Evolutionary conservation across 2,329 filamentous ascomycete genomes (phyloP), one percentile per base, ranked within the genome.

Genomic region (Botrytis elliptica): DNA sequence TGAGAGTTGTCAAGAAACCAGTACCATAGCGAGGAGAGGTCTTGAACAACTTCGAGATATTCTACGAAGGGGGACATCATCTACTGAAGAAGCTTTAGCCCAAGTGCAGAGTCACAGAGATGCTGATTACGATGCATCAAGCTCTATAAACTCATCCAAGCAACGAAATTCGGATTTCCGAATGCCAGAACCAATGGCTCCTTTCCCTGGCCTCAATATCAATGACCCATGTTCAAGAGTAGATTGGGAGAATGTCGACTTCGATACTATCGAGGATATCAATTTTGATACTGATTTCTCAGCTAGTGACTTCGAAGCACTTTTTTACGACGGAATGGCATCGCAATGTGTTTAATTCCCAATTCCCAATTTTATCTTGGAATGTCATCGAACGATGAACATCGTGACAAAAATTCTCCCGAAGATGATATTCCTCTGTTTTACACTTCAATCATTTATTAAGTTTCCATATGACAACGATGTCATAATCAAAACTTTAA

Each of bases 1-100:
- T 5, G 82, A 83, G 73, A 76, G 29, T 12, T 73, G 71, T 29
- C 40, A 71, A 14, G 67, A 74, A 22, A 74, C 76, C 12, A 77
- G 73, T 49, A 75, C 75, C 0, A 76, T 79, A 29, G 77, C 77
- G 2, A 75, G 72, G 20, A 70, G 76, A 55, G 77, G 77, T 1
- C 66, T 79, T 20, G 49, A 72, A 49, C 77, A 77, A 44, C 65
- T 79, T 25, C 59, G 44, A 71, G 59, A 71, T 65, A 71, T 71
- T 22, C 46, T 63, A 36, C 40, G 68, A 66, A 65, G 57, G 49
- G 69, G 49, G 38, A 36, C 49, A 59, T 25, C 33, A 60, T 29
- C 55, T 52, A 20, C 33, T 22, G 3, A 12, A 14, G 40, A 69
- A 38, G n/a, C 59, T 70, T 9, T 62, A 38, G 3, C 22, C 7